These are phyloP conservation scores for Setomelanomma holmii DNA, from an alignment of 2,329 filamentous ascomycete genomes.

Conservation along the genomic window DNA sequence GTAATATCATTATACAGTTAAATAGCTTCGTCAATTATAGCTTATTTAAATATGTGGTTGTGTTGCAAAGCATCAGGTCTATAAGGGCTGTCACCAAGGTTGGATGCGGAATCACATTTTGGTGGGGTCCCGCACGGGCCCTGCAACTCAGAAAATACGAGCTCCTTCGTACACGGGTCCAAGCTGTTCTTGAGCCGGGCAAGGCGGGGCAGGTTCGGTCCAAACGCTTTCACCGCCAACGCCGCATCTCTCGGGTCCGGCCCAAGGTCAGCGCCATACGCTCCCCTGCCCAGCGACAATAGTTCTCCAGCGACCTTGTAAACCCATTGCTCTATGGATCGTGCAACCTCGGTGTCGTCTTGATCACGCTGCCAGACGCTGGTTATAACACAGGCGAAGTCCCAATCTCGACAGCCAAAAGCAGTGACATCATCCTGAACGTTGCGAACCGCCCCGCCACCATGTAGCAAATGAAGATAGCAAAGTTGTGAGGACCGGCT, in stretches of 20 bases:
- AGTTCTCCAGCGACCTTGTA: conserved; percentile 59
- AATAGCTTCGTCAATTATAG: no score
- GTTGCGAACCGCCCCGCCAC: conserved; percentile 61
- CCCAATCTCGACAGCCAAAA: conserved; percentile 70
- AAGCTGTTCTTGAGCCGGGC: conserved; percentile 57
- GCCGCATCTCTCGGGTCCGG: conserved; percentile 64
- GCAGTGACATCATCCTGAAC: conserved; percentile 57
- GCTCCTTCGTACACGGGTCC: conserved; percentile 60
- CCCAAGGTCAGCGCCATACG: conserved; percentile 68
- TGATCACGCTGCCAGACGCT: conserved; percentile 66
- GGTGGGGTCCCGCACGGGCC: no score
- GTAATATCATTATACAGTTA: no score
- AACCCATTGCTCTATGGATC: conserved; percentile 60
- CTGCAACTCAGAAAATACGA: no score
- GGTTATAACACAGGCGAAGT: conserved; percentile 69
- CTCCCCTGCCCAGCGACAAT: conserved; percentile 59
- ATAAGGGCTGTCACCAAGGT: no score
- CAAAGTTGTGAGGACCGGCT: conserved; percentile 61
- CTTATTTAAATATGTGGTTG: no score
- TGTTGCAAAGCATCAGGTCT: no score
- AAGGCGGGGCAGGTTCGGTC: conserved; percentile 60
- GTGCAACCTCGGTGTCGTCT: conserved; percentile 55
- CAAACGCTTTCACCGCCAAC: conserved; percentile 64
- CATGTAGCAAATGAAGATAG: conserved; percentile 70
- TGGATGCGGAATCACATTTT: no score